Base-by-base conservation (phyloP, 495 filamentous ascomycete genomes). In the Zalerion maritima region DNA sequence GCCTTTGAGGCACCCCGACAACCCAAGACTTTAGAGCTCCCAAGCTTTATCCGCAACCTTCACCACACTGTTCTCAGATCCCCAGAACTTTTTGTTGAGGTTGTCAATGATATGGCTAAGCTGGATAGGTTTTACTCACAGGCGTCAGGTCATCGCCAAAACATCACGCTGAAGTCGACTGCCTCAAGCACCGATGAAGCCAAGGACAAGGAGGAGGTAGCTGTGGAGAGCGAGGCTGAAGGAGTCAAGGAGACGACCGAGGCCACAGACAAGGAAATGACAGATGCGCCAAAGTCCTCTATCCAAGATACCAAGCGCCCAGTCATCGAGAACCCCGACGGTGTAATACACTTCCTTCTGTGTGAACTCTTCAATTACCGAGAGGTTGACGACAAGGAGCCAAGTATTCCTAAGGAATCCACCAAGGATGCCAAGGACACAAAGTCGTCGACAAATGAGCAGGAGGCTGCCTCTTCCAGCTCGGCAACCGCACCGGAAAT, bases 321-420 rank as follows among this genome's bases (percentile, higher is more conserved):
- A 16, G 64, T 87, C 14, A 73, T 96, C 2, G 86, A 94, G 49
- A 79, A 87, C 36, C 82, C 91, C 0, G 91, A 94, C 52, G 89
- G 89, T 4, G 91, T 99, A 9, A 78, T 96, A 35, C 83, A 94
- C 44, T 96, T 92, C 56, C 62, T 99, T 12, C 71, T 96, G n/a
- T 86, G 77, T 24, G 87, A 99, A 47, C 62, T 99, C 21, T 59
- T 96, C 12, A 81, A 85, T 31, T 96, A 93, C 49, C 77, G 76
- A 43, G 84, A 93, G 41, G 82, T 91, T 7, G 83, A 87, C 23
- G 84, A 89, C 45, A 83, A 78, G 40, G 78, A 83, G 34, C 35
- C 54, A 21, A n/a, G n/a, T n/a, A n/a, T n/a, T n/a, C 29, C 50
- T 5, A 25, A 59, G 7, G 36, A 54, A 5, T 40, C 63, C n/a